Evolutionary conservation across 371 early-diverging fungal genomes (phyloP).

Genomic region (Sporodiniella umbellata): DNA sequence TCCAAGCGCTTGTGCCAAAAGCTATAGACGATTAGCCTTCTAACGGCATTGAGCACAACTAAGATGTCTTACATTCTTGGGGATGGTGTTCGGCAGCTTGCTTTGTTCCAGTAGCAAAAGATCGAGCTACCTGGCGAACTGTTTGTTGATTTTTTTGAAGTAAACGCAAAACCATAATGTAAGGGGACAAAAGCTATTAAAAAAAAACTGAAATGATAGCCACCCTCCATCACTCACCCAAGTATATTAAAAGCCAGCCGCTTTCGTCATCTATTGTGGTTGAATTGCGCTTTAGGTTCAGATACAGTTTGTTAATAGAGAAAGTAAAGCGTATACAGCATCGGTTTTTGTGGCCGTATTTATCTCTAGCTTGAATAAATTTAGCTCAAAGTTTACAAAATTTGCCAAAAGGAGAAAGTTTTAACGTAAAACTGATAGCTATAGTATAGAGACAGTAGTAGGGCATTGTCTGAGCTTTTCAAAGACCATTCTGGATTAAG

Average conservation of each 20-base stretch:
- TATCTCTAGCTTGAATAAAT: too few species aligned
- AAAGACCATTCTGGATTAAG: too few species aligned
- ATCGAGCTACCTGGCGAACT: conserved; percentile 16
- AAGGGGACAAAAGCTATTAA: too few species aligned
- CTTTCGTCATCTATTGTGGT: not conserved
- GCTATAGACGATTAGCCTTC: conserved; percentile 18
- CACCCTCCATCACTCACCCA: not conserved
- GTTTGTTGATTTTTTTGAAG: conserved; percentile 11
- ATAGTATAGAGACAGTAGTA: too few species aligned
- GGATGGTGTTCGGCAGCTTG: conserved; percentile 18
- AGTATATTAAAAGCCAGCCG: not conserved
- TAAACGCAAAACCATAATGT: conserved; percentile 27
- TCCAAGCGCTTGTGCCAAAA: conserved; percentile 37
- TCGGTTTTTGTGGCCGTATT: too few species aligned
- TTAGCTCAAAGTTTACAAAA: too few species aligned
- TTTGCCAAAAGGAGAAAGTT: too few species aligned
- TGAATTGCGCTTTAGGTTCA: too few species aligned
- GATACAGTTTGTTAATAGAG: too few species aligned
- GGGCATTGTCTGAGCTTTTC: too few species aligned
- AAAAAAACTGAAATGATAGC: not conserved
- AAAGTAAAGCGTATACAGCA: too few species aligned
- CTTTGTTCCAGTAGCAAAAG: conserved; percentile 20
- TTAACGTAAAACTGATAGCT: too few species aligned
- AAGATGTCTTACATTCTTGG: conserved; percentile 13
- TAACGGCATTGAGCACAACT: not conserved